A percentile compares a stretch with the other conserved stretches of the same genome.
phyloP scores from a whole-genome alignment of 805 yeast species.

The Huiozyma sinensis region DNA sequence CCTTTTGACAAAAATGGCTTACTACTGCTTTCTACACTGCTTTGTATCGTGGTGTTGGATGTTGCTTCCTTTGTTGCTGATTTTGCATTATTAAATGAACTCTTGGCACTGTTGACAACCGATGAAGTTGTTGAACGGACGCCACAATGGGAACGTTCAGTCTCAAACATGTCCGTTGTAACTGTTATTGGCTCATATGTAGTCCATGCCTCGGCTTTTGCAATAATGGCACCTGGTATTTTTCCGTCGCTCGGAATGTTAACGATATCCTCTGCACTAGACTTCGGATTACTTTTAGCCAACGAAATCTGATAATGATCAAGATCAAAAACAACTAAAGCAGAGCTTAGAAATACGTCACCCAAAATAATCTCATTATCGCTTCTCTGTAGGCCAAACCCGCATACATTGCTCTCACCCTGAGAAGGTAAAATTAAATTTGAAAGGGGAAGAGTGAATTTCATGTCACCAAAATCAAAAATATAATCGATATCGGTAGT shows the following conservation, averaged over 20 bases:
- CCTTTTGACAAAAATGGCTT: no score
- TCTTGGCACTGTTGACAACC: no score
- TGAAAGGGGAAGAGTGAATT: conserved; percentile 39
- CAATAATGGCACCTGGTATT: conserved; percentile 43
- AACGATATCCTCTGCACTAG: conserved; percentile 32
- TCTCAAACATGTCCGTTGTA: conserved; percentile 4
- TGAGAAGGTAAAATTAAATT: conserved; percentile 24
- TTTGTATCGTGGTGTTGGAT: no score
- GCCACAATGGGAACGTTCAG: neutral
- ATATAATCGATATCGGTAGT: conserved; percentile 11
- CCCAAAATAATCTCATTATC: conserved; percentile 36
- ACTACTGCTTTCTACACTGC: no score
- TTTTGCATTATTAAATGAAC: no score
- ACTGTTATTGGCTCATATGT: conserved; percentile 10
- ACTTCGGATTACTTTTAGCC: conserved; percentile 32
- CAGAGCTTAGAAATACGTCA: conserved; percentile 41
- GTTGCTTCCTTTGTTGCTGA: no score
- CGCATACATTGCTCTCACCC: conserved; percentile 30
- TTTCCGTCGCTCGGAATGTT: conserved; percentile 30
- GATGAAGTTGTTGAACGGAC: no score
- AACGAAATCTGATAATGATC: conserved; percentile 34
- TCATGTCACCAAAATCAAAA: conserved; percentile 50
- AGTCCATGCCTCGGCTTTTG: conserved; percentile 26
- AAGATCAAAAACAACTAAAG: conserved; percentile 46
- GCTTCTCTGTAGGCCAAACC: conserved; percentile 31